Conservation (phyloP, 495 filamentous ascomycete species). For the Darksidea phi region DNA sequence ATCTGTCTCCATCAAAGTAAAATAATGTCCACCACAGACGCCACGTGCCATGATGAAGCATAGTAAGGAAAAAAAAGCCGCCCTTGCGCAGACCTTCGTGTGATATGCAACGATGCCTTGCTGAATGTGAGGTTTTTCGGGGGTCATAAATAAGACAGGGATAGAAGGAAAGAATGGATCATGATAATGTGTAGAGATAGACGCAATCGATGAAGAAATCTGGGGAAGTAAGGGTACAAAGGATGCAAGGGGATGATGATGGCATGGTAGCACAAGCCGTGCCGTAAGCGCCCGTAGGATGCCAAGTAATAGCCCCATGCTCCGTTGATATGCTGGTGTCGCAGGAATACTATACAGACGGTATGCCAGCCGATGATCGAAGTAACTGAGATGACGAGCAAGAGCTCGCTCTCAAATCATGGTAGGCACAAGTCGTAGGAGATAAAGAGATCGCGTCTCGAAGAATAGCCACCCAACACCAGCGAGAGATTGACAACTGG, state of each 20-base stretch:
- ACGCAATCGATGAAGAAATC: background rate
- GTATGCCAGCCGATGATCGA: conserved; percentile 9
- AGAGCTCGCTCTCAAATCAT: background rate
- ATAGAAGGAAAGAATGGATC: conserved; percentile 5
- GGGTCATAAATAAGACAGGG: conserved; percentile 16
- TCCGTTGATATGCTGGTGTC: conserved; percentile 19
- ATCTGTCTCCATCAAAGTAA: too few relatives aligned
- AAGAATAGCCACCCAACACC: conserved; percentile 24
- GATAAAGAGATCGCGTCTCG: conserved; percentile 19
- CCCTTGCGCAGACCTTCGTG: background rate
- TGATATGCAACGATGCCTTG: background rate
- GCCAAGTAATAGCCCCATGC: conserved; percentile 24
- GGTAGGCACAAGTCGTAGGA: conserved; percentile 7
- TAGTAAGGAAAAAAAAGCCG: background rate
- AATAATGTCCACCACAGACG: too few relatives aligned
- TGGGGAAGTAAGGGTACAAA: background rate
- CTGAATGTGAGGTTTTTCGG: background rate
- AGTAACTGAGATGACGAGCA: conserved; percentile 8
- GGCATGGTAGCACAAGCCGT: background rate
- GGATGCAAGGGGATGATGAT: background rate
- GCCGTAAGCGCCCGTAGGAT: conserved; percentile 20
- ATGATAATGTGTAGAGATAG: conserved; percentile 1
- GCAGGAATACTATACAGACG: conserved; percentile 31
- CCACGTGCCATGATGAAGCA: background rate
- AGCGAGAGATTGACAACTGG: conserved; percentile 24